These are phyloP conservation scores for Pichia sp. DNA, from an alignment of 1,139 yeast species.

Conservation along the genomic window DNA sequence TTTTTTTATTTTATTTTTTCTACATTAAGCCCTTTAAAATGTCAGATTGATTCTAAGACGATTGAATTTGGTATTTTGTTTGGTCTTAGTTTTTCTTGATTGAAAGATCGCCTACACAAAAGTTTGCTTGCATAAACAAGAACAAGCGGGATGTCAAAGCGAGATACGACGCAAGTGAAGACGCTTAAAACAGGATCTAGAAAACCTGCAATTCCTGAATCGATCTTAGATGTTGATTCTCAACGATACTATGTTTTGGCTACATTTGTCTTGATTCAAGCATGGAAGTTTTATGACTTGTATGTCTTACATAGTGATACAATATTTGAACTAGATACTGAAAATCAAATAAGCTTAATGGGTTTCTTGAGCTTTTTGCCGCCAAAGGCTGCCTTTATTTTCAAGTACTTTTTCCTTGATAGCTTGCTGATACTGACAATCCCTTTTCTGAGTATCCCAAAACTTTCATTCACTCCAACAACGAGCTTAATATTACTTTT, in stretches of 20 bases:
- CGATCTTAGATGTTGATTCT: constrained; percentile 66
- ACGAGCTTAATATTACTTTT: constrained; percentile 38
- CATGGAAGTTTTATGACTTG: constrained; percentile 74
- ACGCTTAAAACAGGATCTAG: not conserved
- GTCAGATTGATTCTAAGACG: too few relatives aligned
- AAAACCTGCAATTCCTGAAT: constrained; percentile 42
- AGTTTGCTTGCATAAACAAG: not conserved
- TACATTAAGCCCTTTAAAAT: too few relatives aligned
- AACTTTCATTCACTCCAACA: constrained; percentile 30
- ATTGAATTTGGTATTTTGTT: too few relatives aligned
- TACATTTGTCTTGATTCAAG: constrained; percentile 64
- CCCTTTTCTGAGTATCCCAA: constrained; percentile 69
- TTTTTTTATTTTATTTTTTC: too few relatives aligned
- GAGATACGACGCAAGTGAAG: not conserved
- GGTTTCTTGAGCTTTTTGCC: constrained; percentile 29
- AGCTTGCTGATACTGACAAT: constrained; percentile 58
- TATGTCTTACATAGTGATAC: constrained; percentile 21
- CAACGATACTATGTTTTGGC: constrained; percentile 64
- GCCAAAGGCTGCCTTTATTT: constrained; percentile 48
- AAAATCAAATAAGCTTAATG: constrained; percentile 15
- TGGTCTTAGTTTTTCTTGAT: too few relatives aligned
- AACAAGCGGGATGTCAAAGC: not conserved
- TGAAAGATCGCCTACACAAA: too few relatives aligned
- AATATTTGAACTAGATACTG: constrained; percentile 4
- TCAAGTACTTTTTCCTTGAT: constrained; percentile 69